Evolutionary conservation across 2,329 filamentous ascomycete species (phyloP), one percentile per base, ranked within the genome.

Genomic region (Coniochaeta pulveracea): DNA sequence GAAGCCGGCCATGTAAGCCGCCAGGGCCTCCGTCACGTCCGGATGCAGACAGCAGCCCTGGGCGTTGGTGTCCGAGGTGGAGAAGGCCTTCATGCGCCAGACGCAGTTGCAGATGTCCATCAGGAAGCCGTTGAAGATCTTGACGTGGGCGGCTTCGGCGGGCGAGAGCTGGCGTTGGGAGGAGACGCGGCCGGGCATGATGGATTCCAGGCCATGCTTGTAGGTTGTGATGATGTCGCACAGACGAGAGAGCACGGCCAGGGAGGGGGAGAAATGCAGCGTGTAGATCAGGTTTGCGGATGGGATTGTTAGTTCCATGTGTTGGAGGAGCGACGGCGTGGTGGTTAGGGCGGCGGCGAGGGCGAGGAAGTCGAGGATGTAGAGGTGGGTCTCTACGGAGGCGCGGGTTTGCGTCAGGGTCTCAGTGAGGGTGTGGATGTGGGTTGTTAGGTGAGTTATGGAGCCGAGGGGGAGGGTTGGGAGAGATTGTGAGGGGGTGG

Each of bases 31-130:
- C 10, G 70, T 57, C 2, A 76, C 59, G 1, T 56, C 39, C 9
- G 47, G 46, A 10, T 67, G 51, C 6, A 72, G 42, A 37, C 68
- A 54, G 43, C 71, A 76, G 7, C 71, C 74, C 34, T 66, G 63
- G 3, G 73, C 64, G 45, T 76, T 76, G n/a, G 67, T 58, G 42
- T 89, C 82, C 2, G 62, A 60, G 10, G 60, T 59, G 37, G 73
- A 73, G 38, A 93, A 79, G 1, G 80, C 85, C 10, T 78, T 72
- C 15, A 73, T 72, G 7, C 84, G 72, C 85, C 85, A 93, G 29
- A 91, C 54, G 33, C 82, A 75, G 50, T 93, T 93, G 61, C 84
- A 88, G 19, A 86, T 69, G 49, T 93, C 85, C 75, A 91, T 88
- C 19, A 93, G 68, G 50, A 81, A 86, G 15, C 80, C 80, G 51